Evolutionary conservation across 164 flowering plant genomes (phyloP).

Genomic region (Akebia trifoliata): DNA sequence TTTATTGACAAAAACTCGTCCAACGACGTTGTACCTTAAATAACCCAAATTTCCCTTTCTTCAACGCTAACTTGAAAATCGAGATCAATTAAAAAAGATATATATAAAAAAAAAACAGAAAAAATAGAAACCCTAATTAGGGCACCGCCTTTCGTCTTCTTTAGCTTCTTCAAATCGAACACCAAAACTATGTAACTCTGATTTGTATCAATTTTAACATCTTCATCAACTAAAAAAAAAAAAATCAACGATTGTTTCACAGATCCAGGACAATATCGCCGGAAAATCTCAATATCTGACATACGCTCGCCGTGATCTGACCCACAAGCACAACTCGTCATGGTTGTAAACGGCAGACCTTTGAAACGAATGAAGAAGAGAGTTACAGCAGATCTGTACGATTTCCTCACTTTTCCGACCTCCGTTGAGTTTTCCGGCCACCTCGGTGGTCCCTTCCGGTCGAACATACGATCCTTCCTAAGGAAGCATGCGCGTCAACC

Average conservation of each 20-base stretch:
- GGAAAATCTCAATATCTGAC: slow-evolving; percentile 4
- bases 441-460: slow-evolving; percentile 42
- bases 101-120: too few species aligned
- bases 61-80: too few species aligned
- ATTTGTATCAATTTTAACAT: too few species aligned
- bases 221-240: not conserved
- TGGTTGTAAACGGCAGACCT: slow-evolving; percentile 66
- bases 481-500: slow-evolving; percentile 36
- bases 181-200: too few species aligned
- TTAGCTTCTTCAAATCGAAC: too few species aligned
- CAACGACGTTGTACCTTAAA: too few species aligned
- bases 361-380: slow-evolving; percentile 67
- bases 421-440: slow-evolving; percentile 15
- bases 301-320: not conserved
- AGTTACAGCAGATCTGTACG: slow-evolving; percentile 60
- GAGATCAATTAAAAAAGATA: too few species aligned
- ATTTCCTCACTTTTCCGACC: slow-evolving; percentile 54
- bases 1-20: too few species aligned
- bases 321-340: not conserved
- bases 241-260: not conserved
- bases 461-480: slow-evolving; percentile 38
- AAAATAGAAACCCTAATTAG: too few species aligned
- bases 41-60: too few species aligned
- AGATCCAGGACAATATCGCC: slow-evolving; percentile 2
- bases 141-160: too few species aligned